A percentile compares a stretch with the other conserved stretches of the same genome.
Conservation (phyloP, 2,329 filamentous ascomycete species). For the Neodidymelliopsis sp. region DNA sequence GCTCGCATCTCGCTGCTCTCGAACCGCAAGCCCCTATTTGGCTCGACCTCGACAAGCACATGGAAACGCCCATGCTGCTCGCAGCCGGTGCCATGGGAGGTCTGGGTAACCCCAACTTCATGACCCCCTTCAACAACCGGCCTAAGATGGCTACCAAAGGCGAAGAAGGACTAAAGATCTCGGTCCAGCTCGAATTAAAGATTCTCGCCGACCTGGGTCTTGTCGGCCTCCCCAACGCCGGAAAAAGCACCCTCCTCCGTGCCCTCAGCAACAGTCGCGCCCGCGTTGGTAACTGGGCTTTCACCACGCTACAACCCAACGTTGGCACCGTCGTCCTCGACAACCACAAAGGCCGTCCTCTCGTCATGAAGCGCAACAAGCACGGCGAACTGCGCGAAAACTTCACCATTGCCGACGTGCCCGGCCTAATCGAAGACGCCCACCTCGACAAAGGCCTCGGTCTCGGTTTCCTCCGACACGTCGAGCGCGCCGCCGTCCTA, state of each 20-base stretch:
- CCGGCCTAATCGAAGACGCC: conserved; percentile 89
- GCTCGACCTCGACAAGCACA: conserved; percentile 68
- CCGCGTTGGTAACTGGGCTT: conserved; percentile 92
- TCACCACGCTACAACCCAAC: conserved; percentile 93
- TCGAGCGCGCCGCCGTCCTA: conserved; percentile 90
- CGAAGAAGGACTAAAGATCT: conserved; percentile 78
- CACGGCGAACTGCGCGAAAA: conserved; percentile 69
- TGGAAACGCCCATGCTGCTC: conserved; percentile 82
- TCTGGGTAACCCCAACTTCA: conserved; percentile 92
- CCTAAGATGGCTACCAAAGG: conserved; percentile 91
- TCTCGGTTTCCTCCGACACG: conserved; percentile 89
- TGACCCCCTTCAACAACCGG: conserved; percentile 73
- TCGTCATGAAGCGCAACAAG: conserved; percentile 55
- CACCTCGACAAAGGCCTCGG: conserved; percentile 92
- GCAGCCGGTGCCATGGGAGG: conserved; percentile 89
- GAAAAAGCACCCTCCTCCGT: conserved; percentile 90
- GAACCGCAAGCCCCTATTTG: conserved; percentile 77
- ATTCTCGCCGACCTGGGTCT: conserved; percentile 93
- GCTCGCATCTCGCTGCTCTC: conserved; percentile 65
- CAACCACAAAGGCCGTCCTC: conserved; percentile 78
- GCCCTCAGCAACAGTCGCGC: conserved; percentile 88
- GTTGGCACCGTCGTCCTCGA: conserved; percentile 96
- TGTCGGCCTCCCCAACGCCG: conserved; percentile 93
- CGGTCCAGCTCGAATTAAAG: conserved; percentile 89
- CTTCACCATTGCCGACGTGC: conserved; percentile 95